Conservation (phyloP, 2,329 filamentous ascomycete species). For the Dendryphion nanum region DNA sequence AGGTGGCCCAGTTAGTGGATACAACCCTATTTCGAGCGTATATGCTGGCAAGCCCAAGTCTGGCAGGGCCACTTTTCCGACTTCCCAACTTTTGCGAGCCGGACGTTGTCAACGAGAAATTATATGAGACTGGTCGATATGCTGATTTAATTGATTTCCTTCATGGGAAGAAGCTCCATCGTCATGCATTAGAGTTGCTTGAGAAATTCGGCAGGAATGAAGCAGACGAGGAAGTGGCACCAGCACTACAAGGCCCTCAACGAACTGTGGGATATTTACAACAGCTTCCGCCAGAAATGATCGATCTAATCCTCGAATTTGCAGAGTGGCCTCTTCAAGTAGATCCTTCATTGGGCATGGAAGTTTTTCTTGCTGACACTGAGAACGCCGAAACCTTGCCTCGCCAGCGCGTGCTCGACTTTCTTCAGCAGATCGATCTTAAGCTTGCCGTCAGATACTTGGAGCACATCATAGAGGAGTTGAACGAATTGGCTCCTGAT, state of each 20-base stretch:
- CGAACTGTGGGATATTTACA: constrained; percentile 89
- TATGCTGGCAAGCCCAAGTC: constrained; percentile 84
- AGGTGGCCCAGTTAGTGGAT: constrained; percentile 82
- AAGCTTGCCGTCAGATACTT: constrained; percentile 77
- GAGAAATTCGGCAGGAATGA: constrained; percentile 70
- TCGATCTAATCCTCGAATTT: constrained; percentile 89
- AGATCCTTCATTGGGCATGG: constrained; percentile 77
- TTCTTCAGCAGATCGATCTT: constrained; percentile 67
- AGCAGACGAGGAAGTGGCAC: constrained; percentile 45
- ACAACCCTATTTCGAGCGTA: constrained; percentile 92
- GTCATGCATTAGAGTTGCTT: constrained; percentile 79
- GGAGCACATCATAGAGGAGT: constrained; percentile 85
- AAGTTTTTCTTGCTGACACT: constrained; percentile 88
- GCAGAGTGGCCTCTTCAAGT: constrained; percentile 80
- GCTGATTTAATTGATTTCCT: constrained; percentile 97
- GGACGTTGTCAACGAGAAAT: constrained; percentile 87
- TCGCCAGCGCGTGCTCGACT: constrained; percentile 70
- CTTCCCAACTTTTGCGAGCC: constrained; percentile 98
- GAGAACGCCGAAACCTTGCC: constrained; percentile 92
- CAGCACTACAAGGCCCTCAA: constrained; percentile 72
- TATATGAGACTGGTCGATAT: constrained; percentile 85
- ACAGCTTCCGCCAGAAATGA: constrained; percentile 78
- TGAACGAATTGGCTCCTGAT: constrained; percentile 79
- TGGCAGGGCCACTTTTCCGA: constrained; percentile 87
- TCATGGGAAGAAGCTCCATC: constrained; percentile 90